These are phyloP conservation scores for Stachybotrys echinatus DNA, from an alignment of 2,329 filamentous ascomycete species.

Conservation along the genomic window DNA sequence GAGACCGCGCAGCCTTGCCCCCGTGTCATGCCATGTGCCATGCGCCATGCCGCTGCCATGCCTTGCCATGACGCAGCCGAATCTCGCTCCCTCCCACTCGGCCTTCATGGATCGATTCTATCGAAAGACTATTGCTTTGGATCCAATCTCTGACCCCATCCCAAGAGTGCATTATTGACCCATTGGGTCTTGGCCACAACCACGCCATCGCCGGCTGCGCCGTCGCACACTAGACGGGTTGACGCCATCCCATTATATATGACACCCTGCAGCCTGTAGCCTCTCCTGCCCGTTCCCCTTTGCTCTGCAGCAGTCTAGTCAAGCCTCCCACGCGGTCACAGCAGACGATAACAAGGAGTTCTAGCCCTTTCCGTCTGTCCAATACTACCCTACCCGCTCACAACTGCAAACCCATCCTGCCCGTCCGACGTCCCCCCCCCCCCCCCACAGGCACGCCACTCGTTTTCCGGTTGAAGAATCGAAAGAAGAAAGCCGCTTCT, in stretches of 20 bases:
- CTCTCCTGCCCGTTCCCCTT: background rate
- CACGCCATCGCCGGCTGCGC: background rate
- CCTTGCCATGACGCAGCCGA: too few species aligned
- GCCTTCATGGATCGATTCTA: background rate
- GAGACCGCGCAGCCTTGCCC: too few species aligned
- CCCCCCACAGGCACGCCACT: background rate
- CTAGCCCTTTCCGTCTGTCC: background rate
- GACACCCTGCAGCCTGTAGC: background rate
- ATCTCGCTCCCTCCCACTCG: background rate
- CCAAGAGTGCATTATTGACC: background rate
- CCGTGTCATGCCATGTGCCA: too few species aligned
- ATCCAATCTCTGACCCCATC: too few species aligned
- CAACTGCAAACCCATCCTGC: background rate
- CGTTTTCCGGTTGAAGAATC: background rate
- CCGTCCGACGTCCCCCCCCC: too few species aligned
- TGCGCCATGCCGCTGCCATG: too few species aligned
- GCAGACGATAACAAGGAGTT: background rate
- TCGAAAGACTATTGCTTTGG: background rate
- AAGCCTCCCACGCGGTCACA: background rate
- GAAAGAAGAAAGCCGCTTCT: background rate
- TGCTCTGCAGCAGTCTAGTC: background rate
- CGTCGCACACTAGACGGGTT: background rate
- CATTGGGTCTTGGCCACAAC: background rate
- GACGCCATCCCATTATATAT: background rate
- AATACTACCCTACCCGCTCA: background rate